Base-by-base conservation (phyloP, 257 asterid genomes). In the Solanum gracilifrons region DNA sequence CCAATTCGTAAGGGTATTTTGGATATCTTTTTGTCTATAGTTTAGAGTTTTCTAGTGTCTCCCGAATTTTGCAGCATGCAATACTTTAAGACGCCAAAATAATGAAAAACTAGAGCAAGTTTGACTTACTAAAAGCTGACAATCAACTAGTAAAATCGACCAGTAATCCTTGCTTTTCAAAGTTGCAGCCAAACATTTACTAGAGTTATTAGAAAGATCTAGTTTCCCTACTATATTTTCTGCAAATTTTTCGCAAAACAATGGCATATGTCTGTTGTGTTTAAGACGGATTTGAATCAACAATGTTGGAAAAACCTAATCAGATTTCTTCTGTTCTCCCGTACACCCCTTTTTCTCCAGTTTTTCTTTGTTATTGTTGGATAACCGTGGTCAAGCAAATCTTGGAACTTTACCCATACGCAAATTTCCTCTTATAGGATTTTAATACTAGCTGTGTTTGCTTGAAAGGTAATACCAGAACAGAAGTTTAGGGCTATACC, bases 401-500 rank as follows among this genome's bases (percentile, higher is more conserved):
- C 68, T 43, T 80, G 41, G 68, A 80, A 27, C 68, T 80, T 80
- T 20, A 80, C 66, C 66, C 66, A 27, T 35, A 27, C 20, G 10
- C 27, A 80, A 46, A 43, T 18, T 80, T 80, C 68, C 68, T 33
- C 66, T 46, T 48, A 29, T 48, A 82, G 69, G 31, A 82, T 29
- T 79, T 18, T 82, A 48, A 18, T 82, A 46, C 43, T 18, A 48
- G 31, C 41, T 82, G 29, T 35, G 18, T 31, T 82, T 82, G 4
- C 35, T 46, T 82, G 41, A 48, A 82, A 82, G 36, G 41, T 29
- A 82, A 82, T 46, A 82, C 31, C 31, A 48, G 29, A 48, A 48
- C 51, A 74, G 79, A 77, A 77, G 43, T 86, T 29, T 90, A 86
- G 83, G 51, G 76, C 43, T 37, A 91, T 93, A 97, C 99, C 98